Evolutionary conservation across 148 eudicot genomes (phyloP).

Genomic region (Arbutus unedo): DNA sequence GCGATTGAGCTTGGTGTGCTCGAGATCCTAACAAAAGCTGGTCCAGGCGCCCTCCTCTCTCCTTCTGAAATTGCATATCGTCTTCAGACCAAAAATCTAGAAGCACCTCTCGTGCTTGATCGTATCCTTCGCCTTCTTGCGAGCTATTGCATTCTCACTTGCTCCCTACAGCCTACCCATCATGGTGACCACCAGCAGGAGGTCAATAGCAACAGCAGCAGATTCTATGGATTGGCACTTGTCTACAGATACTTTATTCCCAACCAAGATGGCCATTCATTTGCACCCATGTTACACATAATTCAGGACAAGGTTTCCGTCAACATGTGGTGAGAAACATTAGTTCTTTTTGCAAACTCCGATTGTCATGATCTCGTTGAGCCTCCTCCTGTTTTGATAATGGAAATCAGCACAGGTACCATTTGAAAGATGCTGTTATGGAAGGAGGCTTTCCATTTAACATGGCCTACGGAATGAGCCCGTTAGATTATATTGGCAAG

Average conservation of each 20-base stretch:
- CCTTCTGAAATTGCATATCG: conserved; percentile 23
- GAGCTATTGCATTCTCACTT: conserved; percentile 27
- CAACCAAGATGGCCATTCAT: conserved; percentile 31
- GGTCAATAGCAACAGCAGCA: background rate
- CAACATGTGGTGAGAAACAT: conserved; percentile 3
- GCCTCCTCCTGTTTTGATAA: background rate
- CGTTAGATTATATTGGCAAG: conserved; percentile 8
- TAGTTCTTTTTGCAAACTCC: background rate
- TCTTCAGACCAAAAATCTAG: conserved; percentile 15
- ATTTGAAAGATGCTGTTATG: conserved; percentile 12
- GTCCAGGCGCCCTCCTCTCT: conserved; percentile 21
- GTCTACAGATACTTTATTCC: conserved; percentile 24
- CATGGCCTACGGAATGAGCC: conserved; percentile 20
- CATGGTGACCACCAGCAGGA: background rate
- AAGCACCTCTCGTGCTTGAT: conserved; percentile 17
- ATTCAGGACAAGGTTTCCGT: conserved; percentile 15
- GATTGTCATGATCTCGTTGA: background rate
- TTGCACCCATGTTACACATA: conserved; percentile 10
- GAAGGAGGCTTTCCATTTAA: conserved; percentile 21
- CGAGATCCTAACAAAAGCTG: conserved; percentile 18
- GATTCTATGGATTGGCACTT: conserved; percentile 29
- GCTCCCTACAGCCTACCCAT: conserved; percentile 3
- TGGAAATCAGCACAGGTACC: conserved; percentile 11
- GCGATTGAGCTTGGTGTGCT: conserved; percentile 23
- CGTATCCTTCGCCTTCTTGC: conserved; percentile 28